Conservation (phyloP, 805 yeast species). For the Spathaspora girioi region DNA sequence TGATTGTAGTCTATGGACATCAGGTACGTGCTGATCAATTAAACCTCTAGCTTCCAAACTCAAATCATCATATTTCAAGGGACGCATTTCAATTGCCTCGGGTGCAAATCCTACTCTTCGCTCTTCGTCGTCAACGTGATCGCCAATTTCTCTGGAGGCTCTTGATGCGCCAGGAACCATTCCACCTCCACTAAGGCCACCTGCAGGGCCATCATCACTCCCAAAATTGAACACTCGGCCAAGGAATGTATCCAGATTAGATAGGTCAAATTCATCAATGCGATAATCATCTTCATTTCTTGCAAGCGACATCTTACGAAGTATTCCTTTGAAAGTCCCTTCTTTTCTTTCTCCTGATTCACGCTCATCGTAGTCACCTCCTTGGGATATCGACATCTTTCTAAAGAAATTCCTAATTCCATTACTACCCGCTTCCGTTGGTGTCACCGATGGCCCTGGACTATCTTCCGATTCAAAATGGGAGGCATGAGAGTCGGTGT, state of each 20-base stretch:
- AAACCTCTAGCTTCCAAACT: conserved; percentile 54
- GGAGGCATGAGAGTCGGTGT: neutral
- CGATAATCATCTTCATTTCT: conserved; percentile 18
- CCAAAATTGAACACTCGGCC: conserved; percentile 33
- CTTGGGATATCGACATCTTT: neutral
- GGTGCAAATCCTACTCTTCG: conserved; percentile 23
- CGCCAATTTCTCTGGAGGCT: conserved; percentile 1
- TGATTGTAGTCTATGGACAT: neutral
- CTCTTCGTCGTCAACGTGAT: conserved; percentile 33
- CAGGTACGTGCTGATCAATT: conserved; percentile 43
- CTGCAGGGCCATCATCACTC: neutral
- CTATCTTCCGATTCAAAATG: neutral
- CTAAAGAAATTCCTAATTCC: neutral
- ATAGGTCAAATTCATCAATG: conserved; percentile 12
- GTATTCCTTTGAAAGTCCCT: conserved; percentile 23
- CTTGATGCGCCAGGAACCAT: conserved; percentile 37
- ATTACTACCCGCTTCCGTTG: neutral
- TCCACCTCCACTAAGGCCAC: conserved; percentile 37
- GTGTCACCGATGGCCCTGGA: neutral
- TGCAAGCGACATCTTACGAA: conserved; percentile 33
- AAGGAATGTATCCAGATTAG: conserved; percentile 35
- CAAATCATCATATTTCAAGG: conserved; percentile 38
- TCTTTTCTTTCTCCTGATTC: neutral
- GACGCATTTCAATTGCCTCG: conserved; percentile 37
- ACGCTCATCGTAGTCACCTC: neutral